phyloP scores from a whole-genome alignment of 192 early-diverging fungal species.

The Umbelopsis isabellina region DNA sequence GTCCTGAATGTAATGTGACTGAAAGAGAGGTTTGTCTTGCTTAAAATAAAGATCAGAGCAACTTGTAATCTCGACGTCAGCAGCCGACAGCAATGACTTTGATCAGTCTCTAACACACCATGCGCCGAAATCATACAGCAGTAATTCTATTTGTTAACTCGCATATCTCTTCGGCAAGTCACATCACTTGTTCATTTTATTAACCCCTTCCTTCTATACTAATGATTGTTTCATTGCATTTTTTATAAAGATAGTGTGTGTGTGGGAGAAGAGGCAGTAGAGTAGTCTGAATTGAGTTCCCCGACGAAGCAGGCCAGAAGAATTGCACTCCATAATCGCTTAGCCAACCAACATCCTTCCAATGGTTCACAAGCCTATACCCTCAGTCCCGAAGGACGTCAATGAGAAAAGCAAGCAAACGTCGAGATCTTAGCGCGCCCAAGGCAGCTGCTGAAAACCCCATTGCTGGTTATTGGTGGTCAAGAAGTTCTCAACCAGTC shows the following conservation, averaged over 20 bases:
- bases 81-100: not conserved
- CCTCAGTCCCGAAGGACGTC: slow-evolving; percentile 21
- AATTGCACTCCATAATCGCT: slow-evolving; percentile 41
- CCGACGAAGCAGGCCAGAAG: slow-evolving; percentile 25
- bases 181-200: not conserved
- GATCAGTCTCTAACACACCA: too few species aligned
- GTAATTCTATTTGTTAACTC: too few species aligned
- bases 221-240: slow-evolving; percentile 2
- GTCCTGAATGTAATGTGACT: not conserved
- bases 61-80: slow-evolving; percentile 3
- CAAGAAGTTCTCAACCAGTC: slow-evolving; percentile 23
- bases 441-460: slow-evolving; percentile 28
- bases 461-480: slow-evolving; percentile 26
- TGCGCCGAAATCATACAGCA: too few species aligned
- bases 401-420: slow-evolving; percentile 24
- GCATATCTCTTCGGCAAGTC: not conserved
- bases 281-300: slow-evolving; percentile 45
- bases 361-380: slow-evolving; percentile 19
- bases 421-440: slow-evolving; percentile 23
- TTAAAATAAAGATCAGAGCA: not conserved
- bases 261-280: slow-evolving; percentile 28
- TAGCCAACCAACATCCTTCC: slow-evolving; percentile 33
- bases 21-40: not conserved
- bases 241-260: not conserved
- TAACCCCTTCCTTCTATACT: not conserved